Evolutionary conservation across 164 flowering plant species (phyloP).

Genomic region (Chimonanthus salicifolius): DNA sequence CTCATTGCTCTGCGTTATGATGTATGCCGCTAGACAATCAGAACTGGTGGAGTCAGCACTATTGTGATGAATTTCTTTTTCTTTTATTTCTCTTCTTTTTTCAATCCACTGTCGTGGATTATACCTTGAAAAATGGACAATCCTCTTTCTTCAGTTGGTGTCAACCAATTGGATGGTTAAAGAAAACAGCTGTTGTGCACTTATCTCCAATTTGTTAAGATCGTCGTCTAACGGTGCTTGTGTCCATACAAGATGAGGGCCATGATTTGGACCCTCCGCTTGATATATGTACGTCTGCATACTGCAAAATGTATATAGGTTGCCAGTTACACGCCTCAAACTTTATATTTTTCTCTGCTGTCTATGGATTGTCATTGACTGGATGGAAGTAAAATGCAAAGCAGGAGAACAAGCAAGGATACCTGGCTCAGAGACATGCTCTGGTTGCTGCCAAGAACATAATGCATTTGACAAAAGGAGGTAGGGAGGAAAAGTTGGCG

Average conservation of each 20-base stretch:
- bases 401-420: slow-evolving; percentile 88
- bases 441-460: slow-evolving; percentile 61
- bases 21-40: no score
- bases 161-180: background rate
- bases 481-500: slow-evolving; percentile 45
- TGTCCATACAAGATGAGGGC: background rate
- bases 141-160: background rate
- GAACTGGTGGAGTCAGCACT: no score
- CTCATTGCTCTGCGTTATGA: no score
- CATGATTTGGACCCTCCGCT: background rate
- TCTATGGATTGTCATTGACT: background rate
- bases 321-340: background rate
- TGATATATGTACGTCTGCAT: background rate
- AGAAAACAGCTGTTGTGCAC: background rate
- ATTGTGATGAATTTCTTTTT: no score
- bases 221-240: background rate
- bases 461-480: slow-evolving; percentile 49
- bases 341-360: background rate
- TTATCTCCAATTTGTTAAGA: background rate
- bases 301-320: background rate
- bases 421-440: slow-evolving; percentile 64
- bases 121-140: background rate
- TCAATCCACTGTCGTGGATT: no score
- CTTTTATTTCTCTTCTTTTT: no score
- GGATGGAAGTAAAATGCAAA: background rate